Evolutionary conservation across 75 land plant species (phyloP).

Genomic region (Sequoia sempervirens): DNA sequence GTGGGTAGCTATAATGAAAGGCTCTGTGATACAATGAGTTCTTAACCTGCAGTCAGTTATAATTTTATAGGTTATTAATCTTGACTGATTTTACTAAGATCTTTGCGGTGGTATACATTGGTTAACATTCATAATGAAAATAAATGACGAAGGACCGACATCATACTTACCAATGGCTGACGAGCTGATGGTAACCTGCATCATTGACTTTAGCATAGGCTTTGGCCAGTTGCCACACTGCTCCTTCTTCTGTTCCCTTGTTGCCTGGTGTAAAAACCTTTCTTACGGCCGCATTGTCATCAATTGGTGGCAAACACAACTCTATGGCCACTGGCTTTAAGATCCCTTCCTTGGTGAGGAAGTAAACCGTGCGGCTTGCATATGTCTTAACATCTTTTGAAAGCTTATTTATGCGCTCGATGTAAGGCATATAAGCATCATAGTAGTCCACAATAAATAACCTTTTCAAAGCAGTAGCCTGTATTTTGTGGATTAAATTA

Average conservation of each 20-base stretch:
- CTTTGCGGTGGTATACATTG: too few species aligned
- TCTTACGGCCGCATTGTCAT: slow-evolving; percentile 22
- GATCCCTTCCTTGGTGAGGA: slow-evolving; percentile 32
- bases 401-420: slow-evolving; percentile 17
- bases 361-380: slow-evolving; percentile 55
- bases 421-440: slow-evolving; percentile 24
- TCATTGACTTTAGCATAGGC: slow-evolving; percentile 57
- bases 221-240: slow-evolving; percentile 71
- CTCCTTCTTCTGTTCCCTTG: slow-evolving; percentile 26
- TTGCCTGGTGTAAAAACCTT: slow-evolving; percentile 34
- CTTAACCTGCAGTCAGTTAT: slow-evolving; percentile 28
- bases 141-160: too few species aligned
- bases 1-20: slow-evolving; percentile 66
- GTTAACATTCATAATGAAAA: background rate
- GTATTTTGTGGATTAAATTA: background rate
- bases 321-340: slow-evolving; percentile 68
- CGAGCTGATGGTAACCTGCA: slow-evolving; percentile 52
- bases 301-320: slow-evolving; percentile 48
- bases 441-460: slow-evolving; percentile 28
- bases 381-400: slow-evolving; percentile 29
- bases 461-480: slow-evolving; percentile 18
- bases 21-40: slow-evolving; percentile 60
- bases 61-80: background rate
- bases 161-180: slow-evolving; percentile 54
- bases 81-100: too few species aligned